Evolutionary conservation across 2,329 filamentous ascomycete species (phyloP).

Genomic region (Clarireedia paspali): DNA sequence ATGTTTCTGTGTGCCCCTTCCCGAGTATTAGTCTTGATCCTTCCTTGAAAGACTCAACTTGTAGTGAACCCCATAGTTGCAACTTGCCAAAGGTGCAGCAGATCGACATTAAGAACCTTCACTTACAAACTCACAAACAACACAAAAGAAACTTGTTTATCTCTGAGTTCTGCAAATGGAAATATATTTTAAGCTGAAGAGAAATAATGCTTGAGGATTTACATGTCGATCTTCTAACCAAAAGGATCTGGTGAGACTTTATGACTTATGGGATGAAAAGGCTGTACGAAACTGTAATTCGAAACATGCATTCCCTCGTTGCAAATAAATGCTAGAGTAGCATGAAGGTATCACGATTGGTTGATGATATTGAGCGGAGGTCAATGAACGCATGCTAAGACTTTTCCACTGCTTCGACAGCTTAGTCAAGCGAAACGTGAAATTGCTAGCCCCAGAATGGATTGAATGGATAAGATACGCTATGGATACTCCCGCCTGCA

Average conservation of each 20-base stretch:
- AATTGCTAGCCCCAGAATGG: background rate
- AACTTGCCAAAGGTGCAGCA: background rate
- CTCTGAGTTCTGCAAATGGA: background rate
- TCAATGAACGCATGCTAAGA: background rate
- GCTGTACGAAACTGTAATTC: background rate
- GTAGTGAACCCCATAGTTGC: background rate
- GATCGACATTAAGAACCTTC: background rate
- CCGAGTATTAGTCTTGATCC: slow-evolving; percentile 5
- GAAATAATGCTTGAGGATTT: background rate
- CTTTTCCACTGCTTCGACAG: background rate
- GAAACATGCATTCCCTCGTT: background rate
- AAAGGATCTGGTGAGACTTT: background rate
- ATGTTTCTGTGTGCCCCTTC: slow-evolving; percentile 4
- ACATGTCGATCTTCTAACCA: background rate
- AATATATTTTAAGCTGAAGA: background rate
- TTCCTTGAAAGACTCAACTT: background rate
- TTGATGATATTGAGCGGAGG: background rate
- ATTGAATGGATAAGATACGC: background rate
- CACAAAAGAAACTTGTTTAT: background rate
- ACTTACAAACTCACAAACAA: background rate
- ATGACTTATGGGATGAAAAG: background rate
- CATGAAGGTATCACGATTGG: background rate
- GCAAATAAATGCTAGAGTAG: background rate
- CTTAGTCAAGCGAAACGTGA: background rate
- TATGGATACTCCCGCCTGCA: background rate